Conservation (phyloP, 2,329 filamentous ascomycete genomes). For the Tolypocladium guangdongense region DNA sequence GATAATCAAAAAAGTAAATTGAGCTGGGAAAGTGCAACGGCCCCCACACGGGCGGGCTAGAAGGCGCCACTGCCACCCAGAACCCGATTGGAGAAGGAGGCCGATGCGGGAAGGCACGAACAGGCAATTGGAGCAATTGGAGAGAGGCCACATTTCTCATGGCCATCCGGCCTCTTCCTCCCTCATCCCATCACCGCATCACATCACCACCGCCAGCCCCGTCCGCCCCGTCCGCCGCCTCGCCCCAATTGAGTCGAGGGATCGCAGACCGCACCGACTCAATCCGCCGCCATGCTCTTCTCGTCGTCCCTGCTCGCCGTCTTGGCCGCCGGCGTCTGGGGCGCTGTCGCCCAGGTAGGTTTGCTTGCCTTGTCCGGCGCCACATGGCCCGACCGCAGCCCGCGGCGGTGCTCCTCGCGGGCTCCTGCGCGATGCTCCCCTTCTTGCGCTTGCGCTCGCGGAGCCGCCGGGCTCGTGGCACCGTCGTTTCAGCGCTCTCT, state of each 20-base stretch:
- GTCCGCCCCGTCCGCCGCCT: not conserved
- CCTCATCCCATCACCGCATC: not conserved
- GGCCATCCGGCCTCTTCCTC: not conserved
- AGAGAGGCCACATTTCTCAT: not conserved
- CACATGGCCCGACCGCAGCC: not conserved
- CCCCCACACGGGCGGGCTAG: not conserved
- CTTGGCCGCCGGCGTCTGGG: constrained; percentile 57
- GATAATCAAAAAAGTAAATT: too few relatives aligned
- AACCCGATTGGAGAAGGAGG: not conserved
- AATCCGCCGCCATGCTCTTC: constrained; percentile 51
- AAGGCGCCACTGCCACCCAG: not conserved
- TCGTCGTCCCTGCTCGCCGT: constrained; percentile 62
- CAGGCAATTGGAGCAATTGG: not conserved
- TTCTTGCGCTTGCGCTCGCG: not conserved
- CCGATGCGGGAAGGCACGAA: not conserved
- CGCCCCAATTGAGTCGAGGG: not conserved
- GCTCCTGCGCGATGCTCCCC: not conserved
- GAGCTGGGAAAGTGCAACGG: too few relatives aligned
- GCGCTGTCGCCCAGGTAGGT: constrained; percentile 54
- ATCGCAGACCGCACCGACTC: not conserved
- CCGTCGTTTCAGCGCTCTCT: not conserved
- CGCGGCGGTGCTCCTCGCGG: not conserved
- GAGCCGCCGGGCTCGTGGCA: not conserved
- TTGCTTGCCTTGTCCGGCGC: not conserved
- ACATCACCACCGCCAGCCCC: not conserved